Evolutionary conservation across 2,329 filamentous ascomycete genomes (phyloP).

Genomic region (Dothistroma septosporum): DNA sequence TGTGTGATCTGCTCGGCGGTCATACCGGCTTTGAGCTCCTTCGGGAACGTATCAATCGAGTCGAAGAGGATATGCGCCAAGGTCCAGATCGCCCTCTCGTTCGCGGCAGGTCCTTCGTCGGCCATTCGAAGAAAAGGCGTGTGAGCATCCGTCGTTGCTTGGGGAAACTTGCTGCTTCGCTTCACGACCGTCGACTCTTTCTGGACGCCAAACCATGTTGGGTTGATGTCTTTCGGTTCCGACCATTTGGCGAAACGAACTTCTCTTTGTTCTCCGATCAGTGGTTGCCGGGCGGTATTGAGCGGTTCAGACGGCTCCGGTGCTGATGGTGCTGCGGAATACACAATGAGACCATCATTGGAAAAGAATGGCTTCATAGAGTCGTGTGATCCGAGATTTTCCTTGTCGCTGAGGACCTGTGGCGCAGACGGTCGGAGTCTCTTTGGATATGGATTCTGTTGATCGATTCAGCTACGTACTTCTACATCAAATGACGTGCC

Average conservation of each 20-base stretch:
- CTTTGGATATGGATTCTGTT: conserved; percentile 33
- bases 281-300: conserved; percentile 51
- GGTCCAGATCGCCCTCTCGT: conserved; percentile 78
- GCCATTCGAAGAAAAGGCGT: conserved; percentile 49
- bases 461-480: conserved; percentile 35
- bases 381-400: conserved; percentile 65
- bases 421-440: conserved; percentile 44
- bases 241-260: conserved; percentile 62
- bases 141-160: conserved; percentile 47
- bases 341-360: conserved; percentile 67
- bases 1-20: conserved; percentile 41
- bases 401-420: conserved; percentile 55
- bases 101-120: conserved; percentile 33
- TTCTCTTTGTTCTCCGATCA: conserved; percentile 62
- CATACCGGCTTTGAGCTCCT: conserved; percentile 35
- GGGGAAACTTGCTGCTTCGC: conserved; percentile 48
- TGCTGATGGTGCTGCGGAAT: conserved; percentile 48
- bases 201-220: conserved; percentile 18
- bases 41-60: conserved; percentile 40
- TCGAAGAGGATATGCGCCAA: conserved; percentile 86
- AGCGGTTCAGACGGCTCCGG: conserved; percentile 48
- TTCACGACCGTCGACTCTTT: conserved; percentile 43
- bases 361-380: conserved; percentile 78
- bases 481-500: conserved; percentile 14
- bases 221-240: conserved; percentile 42